These are phyloP conservation scores for Clonostachys byssicola DNA, from an alignment of 2,329 filamentous ascomycete genomes.

Conservation along the genomic window DNA sequence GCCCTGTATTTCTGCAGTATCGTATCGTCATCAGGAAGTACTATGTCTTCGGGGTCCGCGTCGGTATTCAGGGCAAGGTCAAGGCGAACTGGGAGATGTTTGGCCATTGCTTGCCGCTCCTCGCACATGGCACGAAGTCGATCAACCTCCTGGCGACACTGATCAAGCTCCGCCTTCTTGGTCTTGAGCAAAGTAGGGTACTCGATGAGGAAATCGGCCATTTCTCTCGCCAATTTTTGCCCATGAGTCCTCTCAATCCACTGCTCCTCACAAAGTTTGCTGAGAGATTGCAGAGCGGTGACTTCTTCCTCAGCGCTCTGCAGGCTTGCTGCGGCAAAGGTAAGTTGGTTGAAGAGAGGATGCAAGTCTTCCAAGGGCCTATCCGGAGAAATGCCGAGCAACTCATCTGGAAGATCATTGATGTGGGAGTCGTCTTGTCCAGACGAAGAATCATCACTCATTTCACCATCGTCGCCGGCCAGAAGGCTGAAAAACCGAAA, in stretches of 20 bases:
- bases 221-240: constrained; percentile 24
- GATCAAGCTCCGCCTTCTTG: constrained; percentile 23
- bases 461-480: constrained; percentile 15
- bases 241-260: constrained; percentile 7
- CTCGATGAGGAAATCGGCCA: constrained; percentile 33
- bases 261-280: constrained; percentile 24
- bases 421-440: neutral
- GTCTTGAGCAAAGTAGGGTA: constrained; percentile 29
- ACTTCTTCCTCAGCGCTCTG: constrained; percentile 41
- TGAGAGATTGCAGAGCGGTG: constrained; percentile 34
- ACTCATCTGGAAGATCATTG: constrained; percentile 19
- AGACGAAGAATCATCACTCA: constrained; percentile 1
- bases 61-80: constrained; percentile 31
- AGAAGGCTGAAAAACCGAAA: constrained; percentile 30
- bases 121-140: constrained; percentile 32
- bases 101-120: constrained; percentile 33
- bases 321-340: constrained; percentile 37
- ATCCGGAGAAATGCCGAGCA: constrained; percentile 26
- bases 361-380: constrained; percentile 34
- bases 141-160: constrained; percentile 22
- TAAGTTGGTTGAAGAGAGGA: constrained; percentile 39
- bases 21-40: constrained; percentile 22
- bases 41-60: constrained; percentile 32
- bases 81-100: constrained; percentile 30
- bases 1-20: constrained; percentile 13